These are phyloP conservation scores for Acanthamoeba culbertsoni DNA, from an alignment of 208 protist genomes.

Conservation along the genomic window DNA sequence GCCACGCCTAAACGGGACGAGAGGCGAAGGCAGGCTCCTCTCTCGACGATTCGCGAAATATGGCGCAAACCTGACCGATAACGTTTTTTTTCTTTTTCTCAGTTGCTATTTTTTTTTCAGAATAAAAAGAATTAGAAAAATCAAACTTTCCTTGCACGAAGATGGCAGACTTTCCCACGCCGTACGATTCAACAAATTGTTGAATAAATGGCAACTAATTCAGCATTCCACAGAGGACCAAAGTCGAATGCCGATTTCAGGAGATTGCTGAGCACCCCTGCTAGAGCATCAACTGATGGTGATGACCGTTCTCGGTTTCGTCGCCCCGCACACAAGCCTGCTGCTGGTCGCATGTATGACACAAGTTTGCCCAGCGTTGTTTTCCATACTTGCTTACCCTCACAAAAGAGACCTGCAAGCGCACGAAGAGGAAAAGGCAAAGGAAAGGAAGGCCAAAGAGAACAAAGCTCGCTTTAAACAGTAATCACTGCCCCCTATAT, in stretches of 20 bases:
- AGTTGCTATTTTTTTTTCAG: too few species aligned
- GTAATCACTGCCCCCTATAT: not conserved
- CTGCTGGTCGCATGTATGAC: not conserved
- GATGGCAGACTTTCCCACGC: not conserved
- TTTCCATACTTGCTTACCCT: not conserved
- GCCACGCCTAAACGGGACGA: too few species aligned
- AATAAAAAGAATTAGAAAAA: too few species aligned
- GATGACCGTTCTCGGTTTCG: not conserved
- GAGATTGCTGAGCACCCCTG: conserved; percentile 1
- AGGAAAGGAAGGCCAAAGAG: not conserved
- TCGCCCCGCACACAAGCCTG: not conserved
- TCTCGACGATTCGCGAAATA: too few species aligned
- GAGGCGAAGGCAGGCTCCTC: too few species aligned
- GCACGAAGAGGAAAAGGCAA: not conserved
- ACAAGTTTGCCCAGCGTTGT: too few species aligned
- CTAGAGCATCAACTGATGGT: not conserved
- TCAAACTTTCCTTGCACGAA: too few species aligned
- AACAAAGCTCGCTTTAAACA: not conserved
- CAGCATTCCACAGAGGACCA: not conserved
- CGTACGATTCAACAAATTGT: not conserved
- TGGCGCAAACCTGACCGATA: too few species aligned
- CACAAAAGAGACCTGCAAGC: not conserved
- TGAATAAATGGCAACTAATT: not conserved
- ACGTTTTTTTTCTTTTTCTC: too few species aligned
- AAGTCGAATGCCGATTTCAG: conserved; percentile 36